Evolutionary conservation across 495 filamentous ascomycete species (phyloP).

Genomic region (Penicillium nucicola): DNA sequence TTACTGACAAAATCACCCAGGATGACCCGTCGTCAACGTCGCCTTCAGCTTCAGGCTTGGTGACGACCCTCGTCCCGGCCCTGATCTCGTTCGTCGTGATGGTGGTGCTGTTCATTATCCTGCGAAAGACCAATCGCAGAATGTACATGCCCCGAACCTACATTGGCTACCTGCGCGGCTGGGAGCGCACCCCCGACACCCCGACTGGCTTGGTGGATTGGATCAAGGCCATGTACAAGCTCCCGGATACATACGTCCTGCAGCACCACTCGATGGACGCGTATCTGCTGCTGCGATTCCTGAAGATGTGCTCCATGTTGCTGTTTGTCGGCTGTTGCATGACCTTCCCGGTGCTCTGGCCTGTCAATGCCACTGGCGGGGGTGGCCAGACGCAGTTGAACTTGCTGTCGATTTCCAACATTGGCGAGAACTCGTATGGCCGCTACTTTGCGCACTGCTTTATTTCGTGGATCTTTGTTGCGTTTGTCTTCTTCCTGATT

Average conservation of each 20-base stretch:
- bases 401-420: slow-evolving; percentile 73
- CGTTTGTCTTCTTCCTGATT: slow-evolving; percentile 84
- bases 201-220: slow-evolving; percentile 72
- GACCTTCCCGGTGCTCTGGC: slow-evolving; percentile 83
- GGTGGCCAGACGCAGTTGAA: slow-evolving; percentile 64
- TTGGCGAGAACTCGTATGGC: slow-evolving; percentile 47
- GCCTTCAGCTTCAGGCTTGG: slow-evolving; percentile 53
- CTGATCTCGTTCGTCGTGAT: slow-evolving; percentile 54
- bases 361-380: slow-evolving; percentile 75
- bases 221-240: slow-evolving; percentile 70
- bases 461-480: slow-evolving; percentile 72
- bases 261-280: slow-evolving; percentile 88
- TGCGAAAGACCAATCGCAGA: slow-evolving; percentile 68
- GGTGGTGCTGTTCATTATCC: slow-evolving; percentile 67
- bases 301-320: slow-evolving; percentile 68
- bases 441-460: slow-evolving; percentile 78
- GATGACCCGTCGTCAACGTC: slow-evolving; percentile 25
- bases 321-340: slow-evolving; percentile 78
- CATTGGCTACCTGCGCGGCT: slow-evolving; percentile 65
- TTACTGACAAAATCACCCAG: slow-evolving; percentile 9
- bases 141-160: slow-evolving; percentile 90
- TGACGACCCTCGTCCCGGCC: slow-evolving; percentile 67
- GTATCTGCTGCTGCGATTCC: slow-evolving; percentile 81
- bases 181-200: slow-evolving; percentile 64
- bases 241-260: slow-evolving; percentile 80